These are phyloP conservation scores for Peterozyma xylosa DNA, from an alignment of 805 yeast genomes.

Conservation along the genomic window DNA sequence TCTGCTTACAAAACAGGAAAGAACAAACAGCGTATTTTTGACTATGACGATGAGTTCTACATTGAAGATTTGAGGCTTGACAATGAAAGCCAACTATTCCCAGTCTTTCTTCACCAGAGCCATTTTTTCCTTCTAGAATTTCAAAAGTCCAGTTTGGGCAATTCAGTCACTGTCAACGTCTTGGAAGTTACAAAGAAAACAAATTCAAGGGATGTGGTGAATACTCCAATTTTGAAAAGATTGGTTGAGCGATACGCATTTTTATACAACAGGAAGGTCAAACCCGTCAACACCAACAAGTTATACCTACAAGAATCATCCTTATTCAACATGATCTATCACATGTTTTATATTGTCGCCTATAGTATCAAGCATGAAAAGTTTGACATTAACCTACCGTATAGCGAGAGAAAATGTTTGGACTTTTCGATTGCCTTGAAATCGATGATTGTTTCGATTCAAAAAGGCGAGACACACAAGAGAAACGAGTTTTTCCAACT, in stretches of 20 bases:
- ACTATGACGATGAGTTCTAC: constrained; percentile 4
- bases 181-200: background rate
- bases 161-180: background rate
- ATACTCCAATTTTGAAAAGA: constrained; percentile 1
- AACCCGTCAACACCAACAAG: background rate
- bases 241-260: constrained; percentile 4
- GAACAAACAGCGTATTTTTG: background rate
- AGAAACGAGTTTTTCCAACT: background rate
- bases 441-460: background rate
- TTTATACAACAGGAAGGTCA: constrained; percentile 2
- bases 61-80: constrained; percentile 4
- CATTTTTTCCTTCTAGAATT: constrained; percentile 4
- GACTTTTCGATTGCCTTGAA: background rate
- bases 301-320: background rate
- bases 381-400: background rate
- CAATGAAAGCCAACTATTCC: constrained; percentile 5
- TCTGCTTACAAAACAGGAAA: background rate
- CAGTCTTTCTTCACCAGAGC: constrained; percentile 1
- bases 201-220: background rate
- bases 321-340: background rate
- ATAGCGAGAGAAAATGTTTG: background rate
- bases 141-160: background rate
- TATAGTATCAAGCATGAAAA: background rate
- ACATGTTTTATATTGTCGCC: constrained; percentile 3
- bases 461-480: background rate